phyloP scores from a whole-genome alignment of 1,284 basidiomycete species.

The Melanopsichium pennsylvanicum region DNA sequence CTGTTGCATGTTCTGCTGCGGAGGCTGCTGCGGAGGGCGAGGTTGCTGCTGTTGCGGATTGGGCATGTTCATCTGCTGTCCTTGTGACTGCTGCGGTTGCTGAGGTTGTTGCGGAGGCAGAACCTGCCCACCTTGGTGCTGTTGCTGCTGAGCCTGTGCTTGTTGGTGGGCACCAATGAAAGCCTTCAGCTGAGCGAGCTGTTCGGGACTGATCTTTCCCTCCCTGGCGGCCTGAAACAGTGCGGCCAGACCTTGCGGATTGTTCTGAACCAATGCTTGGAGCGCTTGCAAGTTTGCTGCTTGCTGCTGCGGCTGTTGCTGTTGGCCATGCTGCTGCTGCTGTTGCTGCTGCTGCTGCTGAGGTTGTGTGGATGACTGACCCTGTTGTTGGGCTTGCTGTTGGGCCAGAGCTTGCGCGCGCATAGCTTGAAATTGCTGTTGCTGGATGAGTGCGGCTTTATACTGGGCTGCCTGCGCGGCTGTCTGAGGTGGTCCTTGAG shows the following conservation, averaged over 20 bases:
- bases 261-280: constrained; percentile 54
- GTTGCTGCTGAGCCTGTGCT: constrained; percentile 19
- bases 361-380: constrained; percentile 12
- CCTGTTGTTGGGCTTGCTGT: constrained; percentile 36
- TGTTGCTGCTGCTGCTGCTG: constrained; percentile 21
- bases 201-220: constrained; percentile 54
- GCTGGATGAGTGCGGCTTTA: constrained; percentile 45
- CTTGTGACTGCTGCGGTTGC: constrained; percentile 18
- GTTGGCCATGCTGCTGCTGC: constrained; percentile 13
- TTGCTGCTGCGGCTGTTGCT: constrained; percentile 27
- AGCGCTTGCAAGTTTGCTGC: constrained; percentile 42
- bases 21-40: constrained; percentile 8
- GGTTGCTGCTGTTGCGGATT: constrained; percentile 11
- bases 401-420: constrained; percentile 41
- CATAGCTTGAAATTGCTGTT: constrained; percentile 49
- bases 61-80: constrained; percentile 4
- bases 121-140: too few species aligned
- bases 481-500: constrained; percentile 25
- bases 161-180: constrained; percentile 47
- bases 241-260: constrained; percentile 52
- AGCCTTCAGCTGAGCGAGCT: constrained; percentile 49
- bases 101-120: constrained; percentile 16
- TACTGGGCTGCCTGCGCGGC: constrained; percentile 40
- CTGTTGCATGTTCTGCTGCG: constrained; percentile 23
- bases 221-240: constrained; percentile 56